Evolutionary conservation across 805 yeast species (phyloP).

Genomic region (Wickerhamomyces chaumierensis): DNA sequence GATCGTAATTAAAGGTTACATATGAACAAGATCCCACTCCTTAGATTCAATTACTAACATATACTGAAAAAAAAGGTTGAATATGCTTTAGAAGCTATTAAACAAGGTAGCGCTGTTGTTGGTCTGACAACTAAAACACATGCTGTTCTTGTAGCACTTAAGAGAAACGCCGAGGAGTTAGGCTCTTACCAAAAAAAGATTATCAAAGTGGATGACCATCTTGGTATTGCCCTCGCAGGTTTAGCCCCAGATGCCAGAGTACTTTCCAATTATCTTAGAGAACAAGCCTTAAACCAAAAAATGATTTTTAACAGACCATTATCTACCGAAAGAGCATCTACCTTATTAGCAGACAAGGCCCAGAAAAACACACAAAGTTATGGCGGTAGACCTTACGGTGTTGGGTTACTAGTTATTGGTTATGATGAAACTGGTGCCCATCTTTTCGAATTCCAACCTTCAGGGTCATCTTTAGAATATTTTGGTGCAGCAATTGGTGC

Average conservation of each 20-base stretch:
- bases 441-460: slow-evolving; percentile 88
- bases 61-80: slow-evolving; percentile 50
- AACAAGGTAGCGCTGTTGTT: slow-evolving; percentile 96
- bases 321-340: slow-evolving; percentile 72
- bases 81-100: slow-evolving; percentile 89
- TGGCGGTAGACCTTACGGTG: slow-evolving; percentile 97
- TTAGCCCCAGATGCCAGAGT: slow-evolving; percentile 98
- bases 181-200: slow-evolving; percentile 95
- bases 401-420: slow-evolving; percentile 84
- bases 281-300: slow-evolving; percentile 81
- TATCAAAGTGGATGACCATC: slow-evolving; percentile 81
- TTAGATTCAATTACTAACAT: too few species aligned
- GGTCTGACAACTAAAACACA: slow-evolving; percentile 80
- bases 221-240: slow-evolving; percentile 95
- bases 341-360: slow-evolving; percentile 88
- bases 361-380: slow-evolving; percentile 93
- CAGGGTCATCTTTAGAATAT: slow-evolving; percentile 87
- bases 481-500: slow-evolving; percentile 96
- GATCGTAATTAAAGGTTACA: too few species aligned
- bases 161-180: slow-evolving; percentile 93
- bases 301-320: slow-evolving; percentile 81
- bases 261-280: slow-evolving; percentile 76
- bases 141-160: slow-evolving; percentile 87
- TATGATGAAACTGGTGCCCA: slow-evolving; percentile 92
- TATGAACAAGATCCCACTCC: too few species aligned